Conservation (phyloP, 2,329 filamentous ascomycete genomes). For the Boeremia lycopersici region DNA sequence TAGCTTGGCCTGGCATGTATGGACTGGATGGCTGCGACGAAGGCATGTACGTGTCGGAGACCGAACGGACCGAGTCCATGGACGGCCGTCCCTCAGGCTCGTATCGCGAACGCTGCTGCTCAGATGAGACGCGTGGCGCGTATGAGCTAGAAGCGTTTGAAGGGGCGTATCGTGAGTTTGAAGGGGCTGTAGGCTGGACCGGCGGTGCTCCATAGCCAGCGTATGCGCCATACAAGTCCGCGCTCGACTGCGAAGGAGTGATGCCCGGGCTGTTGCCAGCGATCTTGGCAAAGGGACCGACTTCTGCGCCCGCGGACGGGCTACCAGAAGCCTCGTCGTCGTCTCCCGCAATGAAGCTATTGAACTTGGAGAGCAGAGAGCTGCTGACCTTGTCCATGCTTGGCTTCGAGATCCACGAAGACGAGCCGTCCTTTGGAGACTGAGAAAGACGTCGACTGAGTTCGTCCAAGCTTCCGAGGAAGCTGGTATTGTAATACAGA, state of each 20-base stretch:
- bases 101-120: constrained; percentile 56
- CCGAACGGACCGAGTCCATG: constrained; percentile 43
- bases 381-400: constrained; percentile 96
- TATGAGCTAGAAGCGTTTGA: constrained; percentile 43
- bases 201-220: constrained; percentile 56
- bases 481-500: constrained; percentile 78
- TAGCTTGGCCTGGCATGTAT: constrained; percentile 40
- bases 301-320: constrained; percentile 61
- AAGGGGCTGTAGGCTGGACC: constrained; percentile 26
- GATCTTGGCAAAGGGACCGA: constrained; percentile 82
- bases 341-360: constrained; percentile 93
- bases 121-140: constrained; percentile 58
- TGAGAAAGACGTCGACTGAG: constrained; percentile 82
- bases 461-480: constrained; percentile 81
- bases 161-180: constrained; percentile 50
- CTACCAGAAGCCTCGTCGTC: constrained; percentile 71
- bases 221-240: constrained; percentile 77
- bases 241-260: constrained; percentile 66
- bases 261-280: constrained; percentile 64
- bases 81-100: constrained; percentile 52
- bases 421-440: constrained; percentile 78
- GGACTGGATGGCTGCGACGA: constrained; percentile 34
- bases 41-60: constrained; percentile 40
- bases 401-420: constrained; percentile 91
- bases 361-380: constrained; percentile 89